Evolutionary conservation across 139 green algal genomes (phyloP).

Genomic region (Ulvella scutata): DNA sequence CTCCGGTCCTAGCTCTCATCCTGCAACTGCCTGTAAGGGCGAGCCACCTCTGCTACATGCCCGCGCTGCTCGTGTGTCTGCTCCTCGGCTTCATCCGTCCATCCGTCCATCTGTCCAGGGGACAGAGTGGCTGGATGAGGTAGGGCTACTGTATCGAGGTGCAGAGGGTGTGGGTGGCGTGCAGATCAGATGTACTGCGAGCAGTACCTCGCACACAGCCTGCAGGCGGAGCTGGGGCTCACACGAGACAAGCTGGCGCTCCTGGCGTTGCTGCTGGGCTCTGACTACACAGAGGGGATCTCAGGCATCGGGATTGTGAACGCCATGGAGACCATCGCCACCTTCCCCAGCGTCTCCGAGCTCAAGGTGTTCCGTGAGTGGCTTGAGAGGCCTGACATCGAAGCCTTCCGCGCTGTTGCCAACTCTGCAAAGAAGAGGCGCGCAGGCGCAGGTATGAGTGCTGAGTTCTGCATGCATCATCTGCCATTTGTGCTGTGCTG

Average conservation of each 20-base stretch:
- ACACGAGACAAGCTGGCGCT: slow-evolving; percentile 32
- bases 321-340: slow-evolving; percentile 76
- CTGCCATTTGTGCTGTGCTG: too few relatives aligned
- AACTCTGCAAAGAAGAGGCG: background rate
- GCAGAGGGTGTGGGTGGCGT: too few relatives aligned
- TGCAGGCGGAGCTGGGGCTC: slow-evolving; percentile 76
- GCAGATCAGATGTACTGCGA: slow-evolving; percentile 74
- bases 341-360: slow-evolving; percentile 41
- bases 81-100: too few relatives aligned
- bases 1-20: too few relatives aligned
- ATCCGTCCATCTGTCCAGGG: too few relatives aligned
- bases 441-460: slow-evolving; percentile 68
- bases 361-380: slow-evolving; percentile 42
- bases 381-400: slow-evolving; percentile 38
- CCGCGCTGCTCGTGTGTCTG: too few relatives aligned
- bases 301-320: slow-evolving; percentile 83
- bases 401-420: slow-evolving; percentile 4
- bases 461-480: too few relatives aligned
- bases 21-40: too few relatives aligned
- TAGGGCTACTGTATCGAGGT: too few relatives aligned
- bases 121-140: too few relatives aligned
- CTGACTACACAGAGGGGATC: slow-evolving; percentile 78
- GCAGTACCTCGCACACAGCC: slow-evolving; percentile 64
- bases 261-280: slow-evolving; percentile 85
- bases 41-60: too few relatives aligned